Percentiles rank a stretch among this genome's conserved stretches.
Evolutionary conservation across 225 moss, liverwort and hornwort genomes (phyloP).

Genomic region (Neckera pumila): DNA sequence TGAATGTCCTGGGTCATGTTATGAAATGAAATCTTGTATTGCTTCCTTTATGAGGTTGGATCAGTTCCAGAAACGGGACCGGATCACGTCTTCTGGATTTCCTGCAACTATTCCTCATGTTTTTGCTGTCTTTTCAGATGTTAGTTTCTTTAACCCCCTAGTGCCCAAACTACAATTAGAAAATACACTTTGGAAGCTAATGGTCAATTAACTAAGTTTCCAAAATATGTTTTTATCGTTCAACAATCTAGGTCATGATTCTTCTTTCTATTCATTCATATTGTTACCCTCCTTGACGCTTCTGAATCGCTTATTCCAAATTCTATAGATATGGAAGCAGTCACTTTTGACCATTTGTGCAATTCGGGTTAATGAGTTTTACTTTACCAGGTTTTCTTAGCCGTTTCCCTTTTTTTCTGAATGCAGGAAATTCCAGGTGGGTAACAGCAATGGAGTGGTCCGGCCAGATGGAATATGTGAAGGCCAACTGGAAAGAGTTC

Average conservation of each 20-base stretch:
- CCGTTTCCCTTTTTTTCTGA: background rate
- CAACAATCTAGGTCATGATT: background rate
- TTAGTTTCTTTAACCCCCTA: too few relatives aligned
- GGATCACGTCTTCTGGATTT: background rate
- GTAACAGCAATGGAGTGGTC: conserved; percentile 63
- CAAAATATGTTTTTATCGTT: background rate
- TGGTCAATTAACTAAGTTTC: background rate
- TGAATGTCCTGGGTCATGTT: background rate
- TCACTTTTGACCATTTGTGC: background rate
- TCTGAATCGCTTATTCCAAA: background rate
- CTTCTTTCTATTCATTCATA: background rate
- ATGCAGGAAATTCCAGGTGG: conserved; percentile 60
- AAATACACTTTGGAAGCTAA: background rate
- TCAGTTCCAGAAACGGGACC: background rate
- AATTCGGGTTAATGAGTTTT: background rate
- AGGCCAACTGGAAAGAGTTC: conserved; percentile 46
- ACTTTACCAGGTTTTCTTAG: background rate
- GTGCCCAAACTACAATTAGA: background rate
- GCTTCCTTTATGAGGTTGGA: background rate
- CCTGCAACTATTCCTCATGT: background rate
- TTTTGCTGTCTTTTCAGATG: background rate
- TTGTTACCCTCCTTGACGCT: background rate
- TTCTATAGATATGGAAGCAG: background rate
- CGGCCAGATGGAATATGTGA: conserved; percentile 43
- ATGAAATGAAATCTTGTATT: background rate